Base-by-base conservation (phyloP, 169 alveolate species). In the Eimeria nieschulzi region DNA sequence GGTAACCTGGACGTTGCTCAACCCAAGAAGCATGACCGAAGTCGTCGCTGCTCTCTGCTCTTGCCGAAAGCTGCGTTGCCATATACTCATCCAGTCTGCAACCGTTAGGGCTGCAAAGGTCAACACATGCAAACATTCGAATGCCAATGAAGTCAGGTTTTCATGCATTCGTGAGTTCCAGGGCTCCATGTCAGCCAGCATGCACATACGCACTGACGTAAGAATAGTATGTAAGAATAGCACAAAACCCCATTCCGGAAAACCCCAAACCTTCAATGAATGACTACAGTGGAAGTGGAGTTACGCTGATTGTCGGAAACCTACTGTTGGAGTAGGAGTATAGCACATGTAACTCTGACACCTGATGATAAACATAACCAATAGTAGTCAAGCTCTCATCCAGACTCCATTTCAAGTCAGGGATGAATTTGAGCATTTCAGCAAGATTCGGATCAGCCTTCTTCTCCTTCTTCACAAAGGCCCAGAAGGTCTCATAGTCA, bases 311-410 rank as follows among this genome's bases (percentile, higher is more conserved):
- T 19, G 68, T 59, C 68, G 5, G 15, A 59, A 19, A 12, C 93
- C 23, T 76, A 90, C 93, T 64, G 76, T n/a, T 70, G 3, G 82
- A 79, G 46, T 90, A 90, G 59, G 85, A 90, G 76, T 90, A 90
- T 23, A 90, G 75, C 33, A 90, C 78, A 13, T 90, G 93, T 54
- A 90, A 84, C 75, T 76, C 83, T 12, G 93, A 78, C 46, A 90
- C 75, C 26, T 76, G 90, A n/a, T 90, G 88, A 75, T 90, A 90
- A 23, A 90, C 79, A 66, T 90, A 64, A 15, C 90, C 90, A 13
- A 90, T 61, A 2, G 90, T 79, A 7, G 83, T 72, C 73, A 61
- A 70, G 64, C 80, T 78, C 25, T 61, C 78, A 61, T 71, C 90
- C 66, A 90, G 23, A 63, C 90, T 72, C 90, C 85, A 78, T 53